phyloP scores from a whole-genome alignment of 1,284 basidiomycete species.

The Irpex sp. region DNA sequence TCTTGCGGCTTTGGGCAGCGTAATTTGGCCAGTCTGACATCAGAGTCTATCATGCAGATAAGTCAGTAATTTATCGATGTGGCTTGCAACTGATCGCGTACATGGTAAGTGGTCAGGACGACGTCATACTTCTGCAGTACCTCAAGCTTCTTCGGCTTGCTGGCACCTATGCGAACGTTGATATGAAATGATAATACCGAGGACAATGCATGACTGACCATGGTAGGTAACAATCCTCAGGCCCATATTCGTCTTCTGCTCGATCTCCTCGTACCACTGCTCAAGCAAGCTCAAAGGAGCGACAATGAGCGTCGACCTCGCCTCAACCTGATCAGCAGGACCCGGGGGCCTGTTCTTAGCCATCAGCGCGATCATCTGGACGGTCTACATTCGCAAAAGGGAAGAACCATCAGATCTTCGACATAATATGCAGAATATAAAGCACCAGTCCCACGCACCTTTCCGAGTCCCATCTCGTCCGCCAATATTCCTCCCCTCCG shows the following conservation, averaged over 20 bases:
- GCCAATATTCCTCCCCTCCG: constrained; percentile 63
- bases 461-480: constrained; percentile 73
- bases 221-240: constrained; percentile 54
- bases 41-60: constrained; percentile 39
- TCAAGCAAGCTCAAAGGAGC: constrained; percentile 52
- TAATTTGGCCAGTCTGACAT: constrained; percentile 53
- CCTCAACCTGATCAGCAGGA: constrained; percentile 37
- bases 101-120: constrained; percentile 54
- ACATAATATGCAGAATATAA: constrained; percentile 8
- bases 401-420: not conserved
- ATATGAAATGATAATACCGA: no score
- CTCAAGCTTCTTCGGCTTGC: constrained; percentile 38
- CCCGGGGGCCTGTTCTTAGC: constrained; percentile 41
- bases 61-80: not conserved
- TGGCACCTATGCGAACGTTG: constrained; percentile 11
- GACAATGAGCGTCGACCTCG: constrained; percentile 42
- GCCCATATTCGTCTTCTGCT: constrained; percentile 45
- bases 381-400: constrained; percentile 29
- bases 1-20: constrained; percentile 39
- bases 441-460: constrained; percentile 25
- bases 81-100: constrained; percentile 21
- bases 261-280: constrained; percentile 59
- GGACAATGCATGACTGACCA: constrained; percentile 28
- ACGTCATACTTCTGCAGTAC: constrained; percentile 50
- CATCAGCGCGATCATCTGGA: constrained; percentile 50